Conservation (phyloP, 2,329 filamentous ascomycete genomes). For the Xylariales sp. region DNA sequence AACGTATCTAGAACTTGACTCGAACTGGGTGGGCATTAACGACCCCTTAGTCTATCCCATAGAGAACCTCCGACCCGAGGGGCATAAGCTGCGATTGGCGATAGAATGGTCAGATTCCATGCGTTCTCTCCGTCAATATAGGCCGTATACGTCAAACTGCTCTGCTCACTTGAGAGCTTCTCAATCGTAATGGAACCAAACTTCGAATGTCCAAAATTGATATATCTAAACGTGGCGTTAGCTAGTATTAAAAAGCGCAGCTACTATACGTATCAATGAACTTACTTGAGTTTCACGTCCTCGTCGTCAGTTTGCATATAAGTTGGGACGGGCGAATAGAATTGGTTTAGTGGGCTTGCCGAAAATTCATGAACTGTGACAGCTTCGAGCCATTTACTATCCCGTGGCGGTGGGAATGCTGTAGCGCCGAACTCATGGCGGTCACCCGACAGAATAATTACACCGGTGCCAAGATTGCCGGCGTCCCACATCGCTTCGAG, state of each 20-base stretch:
- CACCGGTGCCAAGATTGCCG: conserved; percentile 77
- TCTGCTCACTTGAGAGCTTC: conserved; percentile 72
- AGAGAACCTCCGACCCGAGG: conserved; percentile 54
- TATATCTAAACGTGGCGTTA: conserved; percentile 65
- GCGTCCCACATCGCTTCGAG: conserved; percentile 94
- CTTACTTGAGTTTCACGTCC: conserved; percentile 86
- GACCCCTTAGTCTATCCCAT: conserved; percentile 56
- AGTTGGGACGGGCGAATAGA: conserved; percentile 86
- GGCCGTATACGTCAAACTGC: conserved; percentile 80
- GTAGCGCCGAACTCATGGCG: conserved; percentile 98
- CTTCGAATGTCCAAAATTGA: conserved; percentile 88
- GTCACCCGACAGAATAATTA: conserved; percentile 89
- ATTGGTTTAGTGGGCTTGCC: conserved; percentile 91
- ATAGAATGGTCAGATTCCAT: conserved; percentile 74
- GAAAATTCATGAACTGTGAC: conserved; percentile 89
- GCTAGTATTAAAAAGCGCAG: background rate
- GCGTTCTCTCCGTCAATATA: conserved; percentile 83
- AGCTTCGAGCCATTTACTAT: conserved; percentile 70
- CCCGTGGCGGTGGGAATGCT: conserved; percentile 72
- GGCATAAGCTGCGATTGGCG: conserved; percentile 55
- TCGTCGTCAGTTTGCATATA: conserved; percentile 85
- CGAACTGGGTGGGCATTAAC: background rate
- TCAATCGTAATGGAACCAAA: conserved; percentile 87
- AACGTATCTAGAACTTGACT: background rate
- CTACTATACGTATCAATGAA: conserved; percentile 40